These are phyloP conservation scores for Leccinum barrowsii DNA, from an alignment of 768 basidiomycete species.

Conservation along the genomic window DNA sequence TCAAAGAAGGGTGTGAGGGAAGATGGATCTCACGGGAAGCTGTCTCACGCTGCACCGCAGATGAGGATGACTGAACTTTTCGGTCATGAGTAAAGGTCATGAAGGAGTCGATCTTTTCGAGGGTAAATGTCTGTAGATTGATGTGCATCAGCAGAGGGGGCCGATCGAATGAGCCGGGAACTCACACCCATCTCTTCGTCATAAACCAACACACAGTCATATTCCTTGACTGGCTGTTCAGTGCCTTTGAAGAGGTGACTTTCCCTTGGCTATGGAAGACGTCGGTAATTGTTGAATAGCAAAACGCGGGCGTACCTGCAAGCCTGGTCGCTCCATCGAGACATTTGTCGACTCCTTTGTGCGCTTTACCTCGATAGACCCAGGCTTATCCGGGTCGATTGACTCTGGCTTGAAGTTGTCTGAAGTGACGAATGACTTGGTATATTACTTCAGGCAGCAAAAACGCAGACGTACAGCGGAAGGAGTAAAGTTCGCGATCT, in stretches of 20 bases:
- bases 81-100: constrained; percentile 53
- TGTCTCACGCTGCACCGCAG: constrained; percentile 10
- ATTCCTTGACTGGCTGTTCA: constrained; percentile 60
- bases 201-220: constrained; percentile 76
- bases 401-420: constrained; percentile 77
- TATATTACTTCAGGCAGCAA: background rate
- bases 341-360: constrained; percentile 51
- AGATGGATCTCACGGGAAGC: constrained; percentile 22
- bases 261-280: constrained; percentile 43
- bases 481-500: constrained; percentile 71
- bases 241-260: constrained; percentile 53
- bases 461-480: constrained; percentile 55
- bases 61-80: constrained; percentile 34
- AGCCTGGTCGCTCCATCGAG: constrained; percentile 61
- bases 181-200: constrained; percentile 71
- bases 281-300: background rate
- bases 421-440: constrained; percentile 26
- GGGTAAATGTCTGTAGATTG: constrained; percentile 54
- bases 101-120: constrained; percentile 73
- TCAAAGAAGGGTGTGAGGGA: background rate
- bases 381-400: constrained; percentile 62
- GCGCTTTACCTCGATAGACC: constrained; percentile 59
- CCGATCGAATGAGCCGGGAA: constrained; percentile 6
- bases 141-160: constrained; percentile 7
- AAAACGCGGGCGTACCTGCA: constrained; percentile 43